Evolutionary conservation across 257 asterid genomes (phyloP).

Genomic region (Fraxinus americana): DNA sequence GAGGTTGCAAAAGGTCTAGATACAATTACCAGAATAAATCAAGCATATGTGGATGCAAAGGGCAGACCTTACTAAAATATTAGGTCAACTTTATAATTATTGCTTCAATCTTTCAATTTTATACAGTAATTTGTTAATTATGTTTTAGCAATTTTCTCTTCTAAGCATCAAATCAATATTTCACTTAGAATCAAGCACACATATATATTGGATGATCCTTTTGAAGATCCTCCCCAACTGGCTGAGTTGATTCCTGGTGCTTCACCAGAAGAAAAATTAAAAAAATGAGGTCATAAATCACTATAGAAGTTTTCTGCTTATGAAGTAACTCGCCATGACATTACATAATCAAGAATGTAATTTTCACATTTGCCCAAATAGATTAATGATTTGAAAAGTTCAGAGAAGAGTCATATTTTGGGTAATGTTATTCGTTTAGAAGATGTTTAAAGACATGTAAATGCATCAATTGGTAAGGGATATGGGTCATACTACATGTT

Average conservation of each 20-base stretch:
- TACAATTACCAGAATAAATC: constrained; percentile 81
- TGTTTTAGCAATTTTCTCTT: constrained; percentile 17
- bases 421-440: neutral
- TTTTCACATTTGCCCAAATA: constrained; percentile 5
- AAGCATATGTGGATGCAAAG: constrained; percentile 78
- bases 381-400: neutral
- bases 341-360: constrained; percentile 2
- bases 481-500: too few relatives aligned
- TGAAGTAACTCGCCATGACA: neutral
- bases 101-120: constrained; percentile 13
- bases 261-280: constrained; percentile 95
- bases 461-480: neutral
- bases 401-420: neutral
- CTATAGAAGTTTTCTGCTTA: constrained; percentile 10
- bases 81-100: constrained; percentile 46
- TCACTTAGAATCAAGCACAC: constrained; percentile 82
- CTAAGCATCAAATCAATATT: constrained; percentile 17
- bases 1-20: constrained; percentile 95
- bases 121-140: neutral
- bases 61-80: constrained; percentile 82
- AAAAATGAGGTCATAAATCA: constrained; percentile 64
- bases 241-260: constrained; percentile 78
- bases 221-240: constrained; percentile 82
- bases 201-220: constrained; percentile 87
- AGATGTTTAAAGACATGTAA: neutral